Evolutionary conservation across 75 land plant species (phyloP), one percentile per base, ranked within the genome.

Genomic region (Cunninghamia lanceolata): DNA sequence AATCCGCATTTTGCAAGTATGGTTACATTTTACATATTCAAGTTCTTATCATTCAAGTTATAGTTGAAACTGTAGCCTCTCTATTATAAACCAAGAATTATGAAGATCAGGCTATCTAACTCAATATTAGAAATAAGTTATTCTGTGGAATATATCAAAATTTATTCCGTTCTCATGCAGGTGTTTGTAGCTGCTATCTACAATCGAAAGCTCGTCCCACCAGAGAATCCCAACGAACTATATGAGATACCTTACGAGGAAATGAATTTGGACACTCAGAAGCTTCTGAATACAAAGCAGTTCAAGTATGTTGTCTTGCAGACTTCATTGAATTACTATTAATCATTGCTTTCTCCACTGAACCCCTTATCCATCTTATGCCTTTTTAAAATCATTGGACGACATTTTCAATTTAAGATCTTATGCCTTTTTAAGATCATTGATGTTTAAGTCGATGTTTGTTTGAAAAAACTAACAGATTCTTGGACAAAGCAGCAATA

Each of bases 1-100:
- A 21, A 96, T 97, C 6, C 85, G 89, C 16, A 88, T 93, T 30
- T 34, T 92, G 17, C 90, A 91, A 87, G 94, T 93, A 30, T 45
- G 83, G 14, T 50, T 50, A 50, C 53, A 16, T 53, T 45, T 7
- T 25, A 13, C 17, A 87, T 10, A 16, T n/a, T n/a, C n/a, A n/a
- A n/a, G n/a, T n/a, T n/a, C n/a, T n/a, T n/a, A n/a, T n/a, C n/a
- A n/a, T n/a, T n/a, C n/a, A n/a, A n/a, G n/a, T n/a, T n/a, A n/a
- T n/a, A n/a, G n/a, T n/a, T n/a, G n/a, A n/a, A n/a, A n/a, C n/a
- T n/a, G n/a, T n/a, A n/a, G n/a, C n/a, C n/a, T n/a, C n/a, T n/a
- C n/a, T n/a, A n/a, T n/a, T n/a, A n/a, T n/a, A 38, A 79, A 91
- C 87, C 92, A 90, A 36, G 36, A 85, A 82, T 90, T 88, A 28